Base-by-base conservation (phyloP, 257 asterid genomes). In the Salvia rosmarinus region DNA sequence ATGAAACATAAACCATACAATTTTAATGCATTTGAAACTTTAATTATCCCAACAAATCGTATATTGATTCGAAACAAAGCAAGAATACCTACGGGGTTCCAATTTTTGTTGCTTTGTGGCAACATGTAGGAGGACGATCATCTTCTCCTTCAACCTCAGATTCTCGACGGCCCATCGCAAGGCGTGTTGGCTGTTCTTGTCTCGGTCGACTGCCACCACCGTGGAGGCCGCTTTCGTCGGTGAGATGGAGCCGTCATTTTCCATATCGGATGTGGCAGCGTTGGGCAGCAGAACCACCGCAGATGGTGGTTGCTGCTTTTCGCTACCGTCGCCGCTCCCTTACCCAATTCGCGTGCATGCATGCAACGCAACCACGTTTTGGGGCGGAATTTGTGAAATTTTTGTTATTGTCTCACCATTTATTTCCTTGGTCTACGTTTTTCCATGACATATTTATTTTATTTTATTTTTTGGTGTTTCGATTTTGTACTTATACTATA, bases 171-270 rank as follows among this genome's bases (percentile, higher is more conserved):
- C 90, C 96, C 95, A 92, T 76, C 82, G 83, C 6, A 92, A 90
- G 25, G 97, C 93, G 44, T 65, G 43, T 57, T 87, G 90, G 87
- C 96, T 87, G 71, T 87, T 92, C 91, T 83, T 88, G 81, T 92
- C 95, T 37, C 58, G 79, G 63, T 88, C 89, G 16, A 90, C 84
- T 2, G 96, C 98, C 67, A 92, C 91, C 28, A 85, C 92, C 7
- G 90, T 84, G 6, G 89, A 44, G 4, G 69, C 47, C 20, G 14
- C 16, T 39, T 6, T 6, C 17, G 39, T 58, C 11, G 64, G 69
- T 16, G 78, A 30, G 64, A 40, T 49, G 21, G 70, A 64, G n/a
- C 17, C 69, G 44, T 12, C 35, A 67, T 67, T 79, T 30, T 69
- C 80, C 89, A 84, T 84, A 51, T 23, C 46, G 11, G 59, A 21